Percentiles rank a stretch among this genome's conserved stretches.
Evolutionary conservation across 768 basidiomycete genomes (phyloP).

Genomic region (Zangia roseola): DNA sequence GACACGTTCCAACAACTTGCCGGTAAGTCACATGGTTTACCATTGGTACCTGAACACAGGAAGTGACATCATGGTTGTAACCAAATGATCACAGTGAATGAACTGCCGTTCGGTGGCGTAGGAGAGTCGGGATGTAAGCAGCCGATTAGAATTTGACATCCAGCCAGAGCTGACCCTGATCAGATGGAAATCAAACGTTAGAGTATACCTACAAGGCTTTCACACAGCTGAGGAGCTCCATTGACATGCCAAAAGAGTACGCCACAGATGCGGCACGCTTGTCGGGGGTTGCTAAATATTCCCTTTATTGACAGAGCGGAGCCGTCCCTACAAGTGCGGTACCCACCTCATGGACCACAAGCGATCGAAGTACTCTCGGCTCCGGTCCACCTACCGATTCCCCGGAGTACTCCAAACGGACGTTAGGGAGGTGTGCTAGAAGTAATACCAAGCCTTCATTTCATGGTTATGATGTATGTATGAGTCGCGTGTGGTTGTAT

Average conservation of each 20-base stretch:
- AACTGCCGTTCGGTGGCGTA: constrained; percentile 52
- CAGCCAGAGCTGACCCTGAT: constrained; percentile 7
- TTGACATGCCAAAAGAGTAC: constrained; percentile 60
- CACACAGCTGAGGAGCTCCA: constrained; percentile 46
- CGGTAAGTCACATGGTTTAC: constrained; percentile 34
- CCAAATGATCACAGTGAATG: constrained; percentile 26
- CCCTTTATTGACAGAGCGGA: no score
- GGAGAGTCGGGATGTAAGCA: constrained; percentile 66
- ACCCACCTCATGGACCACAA: constrained; percentile 23
- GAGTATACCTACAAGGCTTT: constrained; percentile 55
- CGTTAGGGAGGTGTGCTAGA: background rate
- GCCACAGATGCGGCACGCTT: no score
- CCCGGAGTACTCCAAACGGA: constrained; percentile 8
- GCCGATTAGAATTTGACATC: background rate
- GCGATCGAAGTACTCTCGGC: constrained; percentile 14
- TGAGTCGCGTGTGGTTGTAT: no score
- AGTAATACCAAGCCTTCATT: background rate
- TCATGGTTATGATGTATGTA: background rate
- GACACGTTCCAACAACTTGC: constrained; percentile 57
- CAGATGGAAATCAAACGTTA: constrained; percentile 56
- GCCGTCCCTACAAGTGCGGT: constrained; percentile 17
- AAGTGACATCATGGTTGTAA: background rate
- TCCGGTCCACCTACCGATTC: constrained; percentile 11
- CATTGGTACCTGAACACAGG: no score
- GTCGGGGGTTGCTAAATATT: no score